Base-by-base conservation (phyloP, 208 protist genomes). In the Acanthamoeba lenticulata region DNA sequence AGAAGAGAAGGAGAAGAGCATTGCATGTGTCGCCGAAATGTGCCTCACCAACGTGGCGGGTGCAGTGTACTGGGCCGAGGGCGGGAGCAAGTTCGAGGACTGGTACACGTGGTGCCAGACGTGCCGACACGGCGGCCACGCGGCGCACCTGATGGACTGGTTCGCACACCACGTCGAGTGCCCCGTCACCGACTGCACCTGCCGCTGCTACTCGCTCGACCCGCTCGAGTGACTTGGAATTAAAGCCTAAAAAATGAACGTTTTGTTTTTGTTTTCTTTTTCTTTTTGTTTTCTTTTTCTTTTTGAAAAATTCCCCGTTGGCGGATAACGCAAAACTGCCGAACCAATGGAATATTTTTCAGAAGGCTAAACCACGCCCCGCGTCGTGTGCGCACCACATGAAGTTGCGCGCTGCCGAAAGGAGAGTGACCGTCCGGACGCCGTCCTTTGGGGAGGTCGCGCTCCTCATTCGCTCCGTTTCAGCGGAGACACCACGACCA, bases 91-190 rank as follows among this genome's bases (percentile, higher is more conserved):
- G n/a, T 96, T 97, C 52, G 95, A 95, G 49, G 90, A 95, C 3
- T 97, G 97, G 97, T 97, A 96, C 57, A 96, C 96, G 15, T 97
- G 97, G 97, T 97, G 97, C 83, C 97, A 97, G 79, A 93, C 93
- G 5, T 98, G 97, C 90, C 52, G 96, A 13, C 97, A 98, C 92
- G 97, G 97, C 29, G 97, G 97, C n/a, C 97, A 98, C 86, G 94
- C 95, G 5, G 65, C 38, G 21, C 97, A 98, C 86, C 69, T 98
- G 32, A 67, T 94, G 45, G 96, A 97, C 62, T 98, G 97, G 97
- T 98, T 98, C 88, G 90, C 88, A 32, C 45, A 74, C 36, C 96
- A 98, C 83, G 55, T 29, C 27, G 94, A 94, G 79, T 98, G 97
- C 89, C 95, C 97, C 1, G 97, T 98, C 0, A 92, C 95, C 11